phyloP scores from a whole-genome alignment of 1,284 basidiomycete species.

The Leccinum subatratum region DNA sequence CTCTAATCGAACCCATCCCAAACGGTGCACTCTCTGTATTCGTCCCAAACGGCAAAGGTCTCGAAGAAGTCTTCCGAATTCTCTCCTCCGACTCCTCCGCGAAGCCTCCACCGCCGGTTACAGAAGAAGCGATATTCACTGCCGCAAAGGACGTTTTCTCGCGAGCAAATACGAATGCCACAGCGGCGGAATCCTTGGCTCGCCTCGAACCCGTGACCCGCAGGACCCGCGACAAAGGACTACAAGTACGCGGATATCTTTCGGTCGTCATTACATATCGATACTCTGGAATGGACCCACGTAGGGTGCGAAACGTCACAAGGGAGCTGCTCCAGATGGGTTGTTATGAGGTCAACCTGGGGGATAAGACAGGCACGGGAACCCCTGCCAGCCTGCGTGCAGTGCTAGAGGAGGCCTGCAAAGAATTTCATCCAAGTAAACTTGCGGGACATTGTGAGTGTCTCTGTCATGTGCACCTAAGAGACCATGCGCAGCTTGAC shows the following conservation, averaged over 20 bases:
- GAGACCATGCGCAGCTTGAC: not conserved
- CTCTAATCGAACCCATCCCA: conserved; percentile 47
- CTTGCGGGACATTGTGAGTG: conserved; percentile 71
- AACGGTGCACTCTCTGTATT: conserved; percentile 77
- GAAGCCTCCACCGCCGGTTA: conserved; percentile 47
- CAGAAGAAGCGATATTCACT: conserved; percentile 88
- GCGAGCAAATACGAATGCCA: conserved; percentile 33
- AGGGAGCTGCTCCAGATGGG: too few species aligned
- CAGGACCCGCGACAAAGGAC: conserved; percentile 56
- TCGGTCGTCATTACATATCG: conserved; percentile 80
- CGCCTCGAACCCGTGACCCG: conserved; percentile 62
- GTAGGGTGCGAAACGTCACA: too few species aligned
- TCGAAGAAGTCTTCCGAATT: conserved; percentile 61
- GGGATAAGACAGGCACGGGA: conserved; percentile 88
- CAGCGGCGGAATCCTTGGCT: conserved; percentile 67
- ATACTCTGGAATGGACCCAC: conserved; percentile 55
- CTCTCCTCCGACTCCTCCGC: conserved; percentile 35
- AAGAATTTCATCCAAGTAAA: conserved; percentile 54
- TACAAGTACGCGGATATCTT: conserved; percentile 83
- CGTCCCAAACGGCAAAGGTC: conserved; percentile 78
- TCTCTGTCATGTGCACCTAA: not conserved
- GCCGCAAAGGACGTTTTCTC: conserved; percentile 84
- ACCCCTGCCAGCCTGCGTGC: conserved; percentile 65
- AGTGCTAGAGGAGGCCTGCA: conserved; percentile 70
- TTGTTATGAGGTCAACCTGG: conserved; percentile 89